A percentile compares a stretch with the other conserved stretches of the same genome.
Conservation (phyloP, 1,139 yeast species). For the Yamadazyma sp. region DNA sequence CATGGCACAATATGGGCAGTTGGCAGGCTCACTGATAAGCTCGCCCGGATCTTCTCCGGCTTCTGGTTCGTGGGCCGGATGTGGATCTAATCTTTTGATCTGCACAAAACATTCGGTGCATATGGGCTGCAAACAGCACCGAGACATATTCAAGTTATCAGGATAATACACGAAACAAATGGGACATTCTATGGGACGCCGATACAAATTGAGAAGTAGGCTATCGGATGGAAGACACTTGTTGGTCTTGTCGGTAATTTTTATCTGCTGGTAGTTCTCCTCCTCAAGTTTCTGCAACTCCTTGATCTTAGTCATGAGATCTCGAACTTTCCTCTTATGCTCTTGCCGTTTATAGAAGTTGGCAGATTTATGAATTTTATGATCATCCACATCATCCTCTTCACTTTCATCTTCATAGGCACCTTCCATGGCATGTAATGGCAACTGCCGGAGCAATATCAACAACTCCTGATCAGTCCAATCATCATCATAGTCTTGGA, state of each 20-base stretch:
- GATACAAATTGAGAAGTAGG: constrained; percentile 50
- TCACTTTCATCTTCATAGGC: constrained; percentile 57
- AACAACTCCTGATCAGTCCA: constrained; percentile 77
- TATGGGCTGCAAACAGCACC: constrained; percentile 91
- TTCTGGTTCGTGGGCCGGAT: constrained; percentile 76
- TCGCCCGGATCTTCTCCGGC: constrained; percentile 51
- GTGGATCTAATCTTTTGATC: constrained; percentile 91
- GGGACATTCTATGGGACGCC: constrained; percentile 80
- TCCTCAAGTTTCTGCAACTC: constrained; percentile 58
- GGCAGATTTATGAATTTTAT: constrained; percentile 53
- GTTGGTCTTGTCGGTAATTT: constrained; percentile 19
- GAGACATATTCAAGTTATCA: constrained; percentile 69
- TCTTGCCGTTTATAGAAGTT: constrained; percentile 54
- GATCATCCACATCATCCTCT: constrained; percentile 57
- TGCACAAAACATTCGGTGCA: constrained; percentile 98
- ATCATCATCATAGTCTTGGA: constrained; percentile 72
- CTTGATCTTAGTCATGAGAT: constrained; percentile 47
- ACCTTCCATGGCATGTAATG: constrained; percentile 61
- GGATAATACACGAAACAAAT: constrained; percentile 92
- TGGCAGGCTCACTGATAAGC: constrained; percentile 81
- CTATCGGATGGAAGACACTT: constrained; percentile 27
- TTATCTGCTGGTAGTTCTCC: constrained; percentile 41
- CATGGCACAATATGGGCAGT: constrained; percentile 93
- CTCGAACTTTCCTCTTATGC: constrained; percentile 51
- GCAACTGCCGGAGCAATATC: constrained; percentile 51